Percentiles rank a stretch among this genome's conserved stretches.
Conservation (phyloP, 2,329 filamentous ascomycete species). For the Colletotrichum ledebouriae region DNA sequence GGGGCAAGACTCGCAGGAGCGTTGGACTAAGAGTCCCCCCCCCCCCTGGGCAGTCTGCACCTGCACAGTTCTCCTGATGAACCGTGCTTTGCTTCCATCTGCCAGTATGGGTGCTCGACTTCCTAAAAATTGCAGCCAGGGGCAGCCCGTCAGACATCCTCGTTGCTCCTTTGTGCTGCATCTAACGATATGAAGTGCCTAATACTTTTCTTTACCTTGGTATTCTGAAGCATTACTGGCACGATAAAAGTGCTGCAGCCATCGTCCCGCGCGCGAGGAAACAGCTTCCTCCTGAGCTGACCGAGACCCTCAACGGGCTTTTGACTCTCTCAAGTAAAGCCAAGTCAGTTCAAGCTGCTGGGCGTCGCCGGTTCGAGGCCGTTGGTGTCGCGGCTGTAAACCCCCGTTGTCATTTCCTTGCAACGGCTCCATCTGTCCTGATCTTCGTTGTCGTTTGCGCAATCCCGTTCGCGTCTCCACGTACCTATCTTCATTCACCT, state of each 20-base stretch:
- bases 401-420: slow-evolving; percentile 21
- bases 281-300: neutral
- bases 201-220: neutral
- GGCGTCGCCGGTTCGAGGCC: neutral
- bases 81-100: slow-evolving; percentile 22
- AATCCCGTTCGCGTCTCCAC: slow-evolving; percentile 32
- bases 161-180: neutral
- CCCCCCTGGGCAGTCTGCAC: slow-evolving; percentile 1
- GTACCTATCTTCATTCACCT: neutral
- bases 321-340: neutral
- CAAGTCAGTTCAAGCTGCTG: slow-evolving; percentile 1
- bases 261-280: no score
- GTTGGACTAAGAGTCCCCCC: slow-evolving; percentile 10
- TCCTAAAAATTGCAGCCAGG: slow-evolving; percentile 25
- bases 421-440: slow-evolving; percentile 2
- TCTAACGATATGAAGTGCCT: neutral
- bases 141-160: slow-evolving; percentile 4
- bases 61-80: slow-evolving; percentile 13
- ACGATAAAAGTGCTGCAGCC: no score
- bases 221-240: no score
- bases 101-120: slow-evolving; percentile 21
- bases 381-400: slow-evolving; percentile 1
- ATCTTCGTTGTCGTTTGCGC: slow-evolving; percentile 30
- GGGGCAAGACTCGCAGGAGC: slow-evolving; percentile 22
- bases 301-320: slow-evolving; percentile 25